phyloP scores from a whole-genome alignment of 805 yeast genomes.

The Sugiyamaella valdiviana region DNA sequence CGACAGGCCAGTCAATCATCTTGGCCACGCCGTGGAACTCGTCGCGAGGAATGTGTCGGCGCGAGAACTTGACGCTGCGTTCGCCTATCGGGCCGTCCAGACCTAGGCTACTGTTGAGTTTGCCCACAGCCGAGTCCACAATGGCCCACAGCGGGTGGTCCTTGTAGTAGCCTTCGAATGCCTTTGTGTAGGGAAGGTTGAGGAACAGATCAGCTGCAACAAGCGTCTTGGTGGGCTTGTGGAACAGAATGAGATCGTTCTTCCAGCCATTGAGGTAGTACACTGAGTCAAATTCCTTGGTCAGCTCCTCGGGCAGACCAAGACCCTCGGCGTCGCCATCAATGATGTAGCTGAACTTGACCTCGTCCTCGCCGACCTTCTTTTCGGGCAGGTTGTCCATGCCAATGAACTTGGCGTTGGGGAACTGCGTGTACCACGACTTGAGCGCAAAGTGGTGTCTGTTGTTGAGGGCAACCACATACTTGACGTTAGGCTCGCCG shows the following conservation, averaged over 20 bases:
- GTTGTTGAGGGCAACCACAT: constrained; percentile 52
- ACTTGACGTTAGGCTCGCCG: constrained; percentile 20
- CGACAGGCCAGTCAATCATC: constrained; percentile 40
- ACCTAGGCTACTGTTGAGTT: constrained; percentile 38
- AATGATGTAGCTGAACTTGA: constrained; percentile 23
- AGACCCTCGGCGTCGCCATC: neutral
- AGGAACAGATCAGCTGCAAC: constrained; percentile 57
- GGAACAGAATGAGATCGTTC: constrained; percentile 50
- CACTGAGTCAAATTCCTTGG: constrained; percentile 45
- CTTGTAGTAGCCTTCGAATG: neutral
- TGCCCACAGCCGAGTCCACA: neutral
- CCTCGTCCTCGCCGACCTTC: constrained; percentile 23
- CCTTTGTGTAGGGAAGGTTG: constrained; percentile 39
- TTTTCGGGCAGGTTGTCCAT: constrained; percentile 34
- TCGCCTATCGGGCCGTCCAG: neutral
- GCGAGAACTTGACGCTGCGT: neutral
- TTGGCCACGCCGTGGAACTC: constrained; percentile 26
- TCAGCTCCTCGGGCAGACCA: constrained; percentile 33
- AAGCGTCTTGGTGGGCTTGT: constrained; percentile 42
- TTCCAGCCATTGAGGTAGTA: constrained; percentile 53
- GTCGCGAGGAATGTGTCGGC: constrained; percentile 3
- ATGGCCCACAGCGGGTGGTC: neutral
- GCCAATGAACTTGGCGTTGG: constrained; percentile 49
- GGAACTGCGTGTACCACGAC: constrained; percentile 45
- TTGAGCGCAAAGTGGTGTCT: constrained; percentile 62